Conservation (phyloP, 164 flowering plant genomes). For the Magnolia officinalis region DNA sequence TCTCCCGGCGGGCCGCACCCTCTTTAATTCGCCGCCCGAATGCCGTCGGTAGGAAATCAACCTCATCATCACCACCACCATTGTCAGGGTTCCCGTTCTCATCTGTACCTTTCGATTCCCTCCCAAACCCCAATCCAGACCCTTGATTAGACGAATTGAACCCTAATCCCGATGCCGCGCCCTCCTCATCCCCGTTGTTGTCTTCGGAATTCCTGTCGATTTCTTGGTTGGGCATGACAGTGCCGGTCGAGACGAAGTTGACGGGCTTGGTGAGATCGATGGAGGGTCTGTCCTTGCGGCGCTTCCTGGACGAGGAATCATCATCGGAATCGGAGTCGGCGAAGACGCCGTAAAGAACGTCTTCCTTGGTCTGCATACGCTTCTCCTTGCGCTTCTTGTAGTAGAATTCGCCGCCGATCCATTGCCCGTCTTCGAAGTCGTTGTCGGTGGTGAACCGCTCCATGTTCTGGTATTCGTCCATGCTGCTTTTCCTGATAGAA, state of each 20-base stretch:
- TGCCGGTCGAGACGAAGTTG: conserved; percentile 79
- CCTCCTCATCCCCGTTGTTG: conserved; percentile 18
- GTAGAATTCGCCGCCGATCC: conserved; percentile 77
- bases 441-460: conserved; percentile 77
- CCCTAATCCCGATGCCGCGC: conserved; percentile 11
- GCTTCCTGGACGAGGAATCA: conserved; percentile 38
- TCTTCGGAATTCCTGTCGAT: conserved; percentile 34
- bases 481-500: conserved; percentile 6
- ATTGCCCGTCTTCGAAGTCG: conserved; percentile 82
- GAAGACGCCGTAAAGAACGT: conserved; percentile 66
- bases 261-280: conserved; percentile 73
- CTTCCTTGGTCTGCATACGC: conserved; percentile 64
- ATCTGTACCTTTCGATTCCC: background rate
- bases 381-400: conserved; percentile 59
- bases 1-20: conserved; percentile 52
- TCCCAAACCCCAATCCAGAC: conserved; percentile 32
- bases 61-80: conserved; percentile 24
- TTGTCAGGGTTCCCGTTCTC: conserved; percentile 3
- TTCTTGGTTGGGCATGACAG: conserved; percentile 67
- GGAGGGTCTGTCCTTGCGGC: conserved; percentile 23
- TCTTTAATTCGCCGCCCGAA: conserved; percentile 80
- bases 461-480: conserved; percentile 81
- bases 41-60: conserved; percentile 53
- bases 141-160: conserved; percentile 6
- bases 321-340: conserved; percentile 46